A percentile compares a stretch with the other conserved stretches of the same genome.
phyloP scores from a whole-genome alignment of 1,284 basidiomycete genomes.

The Hymenochaete sp. region DNA sequence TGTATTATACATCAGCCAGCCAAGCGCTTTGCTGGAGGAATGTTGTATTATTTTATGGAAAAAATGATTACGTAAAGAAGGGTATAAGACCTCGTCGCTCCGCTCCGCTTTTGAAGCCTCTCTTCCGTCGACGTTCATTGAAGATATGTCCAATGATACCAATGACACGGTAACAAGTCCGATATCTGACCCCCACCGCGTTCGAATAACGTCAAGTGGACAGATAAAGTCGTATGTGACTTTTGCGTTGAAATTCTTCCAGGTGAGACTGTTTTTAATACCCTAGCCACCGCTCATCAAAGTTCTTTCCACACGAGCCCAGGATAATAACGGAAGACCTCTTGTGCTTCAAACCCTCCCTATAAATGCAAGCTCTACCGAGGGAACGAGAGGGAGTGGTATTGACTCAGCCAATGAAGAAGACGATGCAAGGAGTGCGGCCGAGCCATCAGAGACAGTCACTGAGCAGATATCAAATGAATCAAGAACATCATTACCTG shows the following conservation, averaged over 20 bases:
- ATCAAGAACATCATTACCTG: conserved; percentile 1
- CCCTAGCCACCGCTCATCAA: not conserved
- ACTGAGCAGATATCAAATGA: conserved; percentile 19
- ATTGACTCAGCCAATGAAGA: too few relatives aligned
- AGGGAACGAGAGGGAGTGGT: too few relatives aligned
- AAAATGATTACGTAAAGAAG: too few relatives aligned
- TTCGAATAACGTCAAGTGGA: conserved; percentile 57
- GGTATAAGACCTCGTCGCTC: too few relatives aligned
- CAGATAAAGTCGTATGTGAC: conserved; percentile 57
- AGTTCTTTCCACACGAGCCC: conserved; percentile 12
- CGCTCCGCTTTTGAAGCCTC: too few relatives aligned
- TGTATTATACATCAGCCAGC: too few relatives aligned
- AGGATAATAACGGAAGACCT: conserved; percentile 50
- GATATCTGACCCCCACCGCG: conserved; percentile 6
- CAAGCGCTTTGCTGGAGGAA: too few relatives aligned
- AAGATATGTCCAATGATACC: too few relatives aligned
- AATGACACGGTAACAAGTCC: too few relatives aligned
- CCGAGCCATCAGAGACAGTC: conserved; percentile 13
- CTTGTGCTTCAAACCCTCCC: conserved; percentile 65
- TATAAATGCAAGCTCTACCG: too few relatives aligned
- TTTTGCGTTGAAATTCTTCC: conserved; percentile 51
- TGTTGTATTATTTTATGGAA: too few relatives aligned
- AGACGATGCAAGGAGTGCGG: conserved; percentile 8
- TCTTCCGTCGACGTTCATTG: too few relatives aligned
- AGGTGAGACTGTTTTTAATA: conserved; percentile 40